These are phyloP conservation scores for Microthlaspi erraticum DNA, from an alignment of 345 rosid genomes.

Conservation along the genomic window DNA sequence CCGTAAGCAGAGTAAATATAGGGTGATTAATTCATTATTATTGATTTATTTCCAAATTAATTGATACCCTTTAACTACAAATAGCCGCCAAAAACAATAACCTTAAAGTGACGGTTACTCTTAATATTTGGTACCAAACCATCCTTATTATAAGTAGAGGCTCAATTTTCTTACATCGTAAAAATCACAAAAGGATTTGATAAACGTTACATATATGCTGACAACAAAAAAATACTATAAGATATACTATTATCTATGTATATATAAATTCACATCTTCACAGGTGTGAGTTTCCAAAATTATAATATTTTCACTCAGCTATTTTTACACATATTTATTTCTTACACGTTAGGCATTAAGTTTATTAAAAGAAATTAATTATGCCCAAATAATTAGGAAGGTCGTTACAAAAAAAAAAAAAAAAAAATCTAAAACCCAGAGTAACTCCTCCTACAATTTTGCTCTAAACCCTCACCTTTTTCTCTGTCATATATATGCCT, in stretches of 20 bases:
- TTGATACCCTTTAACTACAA: background rate
- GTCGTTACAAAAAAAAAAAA: conserved; percentile 34
- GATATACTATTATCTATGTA: no score
- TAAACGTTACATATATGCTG: background rate
- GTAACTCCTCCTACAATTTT: conserved; percentile 38
- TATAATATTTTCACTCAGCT: background rate
- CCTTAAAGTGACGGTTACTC: conserved; percentile 32
- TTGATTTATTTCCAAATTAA: conserved; percentile 21
- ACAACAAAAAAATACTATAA: background rate
- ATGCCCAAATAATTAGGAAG: conserved; percentile 34
- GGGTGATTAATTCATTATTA: conserved; percentile 13
- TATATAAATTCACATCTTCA: background rate
- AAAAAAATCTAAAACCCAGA: conserved; percentile 14
- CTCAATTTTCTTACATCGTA: background rate
- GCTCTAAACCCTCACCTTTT: conserved; percentile 32
- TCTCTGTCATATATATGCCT: conserved; percentile 28
- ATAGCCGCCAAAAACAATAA: conserved; percentile 18
- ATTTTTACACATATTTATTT: background rate
- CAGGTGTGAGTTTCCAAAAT: background rate
- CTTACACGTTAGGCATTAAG: background rate
- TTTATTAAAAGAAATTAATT: conserved; percentile 2
- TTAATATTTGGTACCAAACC: conserved; percentile 22
- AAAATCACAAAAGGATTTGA: background rate
- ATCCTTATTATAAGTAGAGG: background rate
- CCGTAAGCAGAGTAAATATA: conserved; percentile 22